phyloP scores from a whole-genome alignment of 2,329 filamentous ascomycete genomes.

The Herpotrichia juniperi region DNA sequence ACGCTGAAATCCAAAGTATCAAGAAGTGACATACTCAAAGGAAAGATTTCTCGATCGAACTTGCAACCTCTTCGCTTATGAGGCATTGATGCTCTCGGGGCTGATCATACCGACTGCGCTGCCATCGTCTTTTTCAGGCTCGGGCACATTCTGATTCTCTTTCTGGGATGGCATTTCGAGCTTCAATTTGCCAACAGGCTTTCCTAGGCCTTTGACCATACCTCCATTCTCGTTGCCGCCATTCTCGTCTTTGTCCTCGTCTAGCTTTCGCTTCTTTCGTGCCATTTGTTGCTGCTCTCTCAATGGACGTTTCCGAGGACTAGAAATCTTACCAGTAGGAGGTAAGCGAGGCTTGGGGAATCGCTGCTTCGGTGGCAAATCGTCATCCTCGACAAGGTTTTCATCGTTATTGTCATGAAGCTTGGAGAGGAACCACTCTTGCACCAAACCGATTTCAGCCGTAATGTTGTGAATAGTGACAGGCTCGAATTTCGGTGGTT shows the following conservation, averaged over 20 bases:
- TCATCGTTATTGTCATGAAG: constrained; percentile 82
- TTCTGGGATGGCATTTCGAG: constrained; percentile 57
- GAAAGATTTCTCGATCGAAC: neutral
- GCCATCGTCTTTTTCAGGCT: constrained; percentile 72
- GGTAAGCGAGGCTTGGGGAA: constrained; percentile 65
- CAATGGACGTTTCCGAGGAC: constrained; percentile 80
- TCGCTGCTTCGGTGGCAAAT: constrained; percentile 89
- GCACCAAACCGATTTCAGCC: constrained; percentile 83
- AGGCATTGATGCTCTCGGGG: constrained; percentile 70
- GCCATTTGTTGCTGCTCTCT: constrained; percentile 83
- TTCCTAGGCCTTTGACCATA: constrained; percentile 49
- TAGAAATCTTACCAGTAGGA: constrained; percentile 85
- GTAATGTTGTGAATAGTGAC: constrained; percentile 80
- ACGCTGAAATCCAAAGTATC: neutral
- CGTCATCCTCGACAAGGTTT: constrained; percentile 90
- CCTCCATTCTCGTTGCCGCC: constrained; percentile 31
- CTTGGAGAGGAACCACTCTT: constrained; percentile 90
- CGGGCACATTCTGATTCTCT: constrained; percentile 65
- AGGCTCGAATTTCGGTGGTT: constrained; percentile 73
- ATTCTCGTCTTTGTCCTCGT: constrained; percentile 51
- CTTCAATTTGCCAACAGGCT: constrained; percentile 62
- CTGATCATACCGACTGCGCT: constrained; percentile 78
- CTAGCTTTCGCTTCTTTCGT: constrained; percentile 82
- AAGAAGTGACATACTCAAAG: neutral
- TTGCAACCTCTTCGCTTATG: constrained; percentile 5